Evolutionary conservation across 768 basidiomycete species (phyloP).

Genomic region (Crepidotus variabilis): DNA sequence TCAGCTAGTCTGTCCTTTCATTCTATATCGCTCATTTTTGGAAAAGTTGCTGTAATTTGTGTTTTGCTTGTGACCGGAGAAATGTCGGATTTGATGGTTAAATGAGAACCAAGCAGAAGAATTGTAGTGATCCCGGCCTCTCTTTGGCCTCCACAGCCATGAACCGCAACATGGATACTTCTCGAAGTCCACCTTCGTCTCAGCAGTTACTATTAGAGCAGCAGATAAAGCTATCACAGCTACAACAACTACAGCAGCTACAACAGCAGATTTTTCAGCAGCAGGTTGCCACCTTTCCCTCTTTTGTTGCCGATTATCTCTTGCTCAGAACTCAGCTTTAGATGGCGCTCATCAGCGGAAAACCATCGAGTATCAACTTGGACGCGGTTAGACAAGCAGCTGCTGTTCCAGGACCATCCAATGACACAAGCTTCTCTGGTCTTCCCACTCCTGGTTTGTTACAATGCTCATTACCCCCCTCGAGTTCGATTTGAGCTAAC

Average conservation of each 20-base stretch:
- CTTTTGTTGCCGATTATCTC: conserved; percentile 9
- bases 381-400: background rate
- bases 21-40: too few species aligned
- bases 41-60: too few species aligned
- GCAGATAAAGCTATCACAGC: conserved; percentile 72
- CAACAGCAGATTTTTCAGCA: conserved; percentile 88
- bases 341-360: conserved; percentile 70
- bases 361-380: conserved; percentile 9
- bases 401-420: conserved; percentile 30
- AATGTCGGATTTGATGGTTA: too few species aligned
- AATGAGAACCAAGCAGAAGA: too few species aligned
- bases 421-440: conserved; percentile 37
- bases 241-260: conserved; percentile 73
- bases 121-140: conserved; percentile 1
- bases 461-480: background rate
- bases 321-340: conserved; percentile 19
- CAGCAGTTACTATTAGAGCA: conserved; percentile 60
- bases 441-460: conserved; percentile 30
- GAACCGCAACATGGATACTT: background rate
- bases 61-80: too few species aligned
- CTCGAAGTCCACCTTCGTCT: conserved; percentile 9
- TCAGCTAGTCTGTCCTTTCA: too few species aligned
- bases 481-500: background rate
- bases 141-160: background rate
- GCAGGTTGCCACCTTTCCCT: conserved; percentile 50